These are phyloP conservation scores for Cyclocybe aegerita DNA, from an alignment of 768 basidiomycete genomes.

Conservation along the genomic window DNA sequence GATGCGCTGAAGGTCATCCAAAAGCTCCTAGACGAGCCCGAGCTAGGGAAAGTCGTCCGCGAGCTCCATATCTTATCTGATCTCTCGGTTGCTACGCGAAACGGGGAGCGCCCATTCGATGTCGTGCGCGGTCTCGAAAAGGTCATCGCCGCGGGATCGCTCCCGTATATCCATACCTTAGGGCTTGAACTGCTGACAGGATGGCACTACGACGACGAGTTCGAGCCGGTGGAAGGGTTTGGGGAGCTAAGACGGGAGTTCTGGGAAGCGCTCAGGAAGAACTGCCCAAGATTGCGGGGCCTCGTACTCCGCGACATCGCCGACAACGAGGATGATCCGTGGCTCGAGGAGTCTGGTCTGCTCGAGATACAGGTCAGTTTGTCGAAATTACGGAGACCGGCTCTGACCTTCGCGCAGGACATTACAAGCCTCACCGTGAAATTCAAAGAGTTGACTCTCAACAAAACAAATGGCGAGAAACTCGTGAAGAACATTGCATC, in stretches of 20 bases:
- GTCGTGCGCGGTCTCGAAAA: not conserved
- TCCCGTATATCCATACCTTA: slow-evolving; percentile 2
- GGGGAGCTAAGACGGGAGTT: not conserved
- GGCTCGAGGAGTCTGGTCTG: slow-evolving; percentile 3
- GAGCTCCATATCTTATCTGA: slow-evolving; percentile 5
- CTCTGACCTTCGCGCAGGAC: no score
- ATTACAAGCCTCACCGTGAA: no score
- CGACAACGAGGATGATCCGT: not conserved
- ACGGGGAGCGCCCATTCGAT: not conserved
- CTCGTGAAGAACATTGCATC: no score
- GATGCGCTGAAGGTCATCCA: slow-evolving; percentile 1
- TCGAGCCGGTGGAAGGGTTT: not conserved
- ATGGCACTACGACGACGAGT: not conserved
- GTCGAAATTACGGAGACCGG: no score
- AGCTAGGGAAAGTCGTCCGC: not conserved
- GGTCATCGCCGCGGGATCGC: not conserved
- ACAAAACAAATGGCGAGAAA: no score
- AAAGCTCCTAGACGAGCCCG: not conserved
- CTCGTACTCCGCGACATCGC: not conserved
- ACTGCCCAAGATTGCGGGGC: slow-evolving; percentile 1
- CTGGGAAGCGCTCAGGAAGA: not conserved
- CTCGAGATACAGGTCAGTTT: not conserved
- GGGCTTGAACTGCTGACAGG: not conserved
- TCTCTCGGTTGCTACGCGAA: not conserved
- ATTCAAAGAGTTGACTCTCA: no score